Conservation (phyloP, 2,329 filamentous ascomycete genomes). For the Fusarium xylarioides region DNA sequence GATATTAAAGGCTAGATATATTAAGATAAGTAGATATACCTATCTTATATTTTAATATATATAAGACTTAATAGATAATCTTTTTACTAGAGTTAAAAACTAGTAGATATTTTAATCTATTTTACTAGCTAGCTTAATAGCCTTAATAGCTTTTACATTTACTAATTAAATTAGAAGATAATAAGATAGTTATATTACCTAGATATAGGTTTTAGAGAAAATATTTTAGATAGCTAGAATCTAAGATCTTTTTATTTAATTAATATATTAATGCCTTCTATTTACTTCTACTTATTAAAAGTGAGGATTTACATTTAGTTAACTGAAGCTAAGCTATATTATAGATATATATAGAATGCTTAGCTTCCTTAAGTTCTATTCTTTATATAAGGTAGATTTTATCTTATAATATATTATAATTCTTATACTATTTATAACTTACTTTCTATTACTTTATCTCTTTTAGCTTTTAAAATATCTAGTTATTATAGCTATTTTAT, state of each 20-base stretch:
- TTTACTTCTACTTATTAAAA: too few species aligned
- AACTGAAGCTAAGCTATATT: background rate
- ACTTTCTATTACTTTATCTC: background rate
- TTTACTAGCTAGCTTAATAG: background rate
- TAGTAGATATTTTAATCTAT: fast-evolving
- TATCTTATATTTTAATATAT: too few species aligned
- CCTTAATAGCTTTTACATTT: background rate
- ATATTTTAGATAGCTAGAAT: background rate
- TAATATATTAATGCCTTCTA: too few species aligned
- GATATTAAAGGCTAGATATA: too few species aligned
- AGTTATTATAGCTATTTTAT: background rate
- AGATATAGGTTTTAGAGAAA: background rate
- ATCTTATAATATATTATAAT: fast-evolving
- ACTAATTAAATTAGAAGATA: background rate
- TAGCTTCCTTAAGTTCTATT: too few species aligned
- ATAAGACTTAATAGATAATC: too few species aligned
- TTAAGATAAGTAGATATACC: too few species aligned
- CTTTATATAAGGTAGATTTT: background rate
- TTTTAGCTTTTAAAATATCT: fast-evolving
- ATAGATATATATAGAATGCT: background rate
- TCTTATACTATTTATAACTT: background rate
- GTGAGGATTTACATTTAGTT: too few species aligned
- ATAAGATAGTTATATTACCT: background rate
- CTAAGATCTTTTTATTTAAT: background rate
- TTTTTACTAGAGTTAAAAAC: too few species aligned